Percentiles rank a stretch among this genome's conserved stretches.
Conservation (phyloP, 2,329 filamentous ascomycete genomes). For the Pochonia chlamydosporia region DNA sequence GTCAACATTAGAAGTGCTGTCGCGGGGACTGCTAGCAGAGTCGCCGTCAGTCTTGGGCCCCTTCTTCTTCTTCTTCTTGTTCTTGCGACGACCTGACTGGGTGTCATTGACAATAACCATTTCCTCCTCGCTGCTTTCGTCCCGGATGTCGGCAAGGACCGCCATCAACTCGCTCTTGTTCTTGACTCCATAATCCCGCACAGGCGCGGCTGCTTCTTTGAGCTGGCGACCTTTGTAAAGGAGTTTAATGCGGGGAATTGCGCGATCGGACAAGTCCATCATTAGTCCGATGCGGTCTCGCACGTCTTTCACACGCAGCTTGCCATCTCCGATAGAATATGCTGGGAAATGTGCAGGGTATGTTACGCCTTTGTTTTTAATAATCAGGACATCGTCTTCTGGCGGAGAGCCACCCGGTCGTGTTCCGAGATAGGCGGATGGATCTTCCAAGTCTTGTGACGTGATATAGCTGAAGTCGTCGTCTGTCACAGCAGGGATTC, state of each 20-base stretch:
- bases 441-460: constrained; percentile 60
- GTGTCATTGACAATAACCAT: constrained; percentile 34
- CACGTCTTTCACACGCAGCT: constrained; percentile 61
- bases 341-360: constrained; percentile 70
- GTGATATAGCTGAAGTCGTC: constrained; percentile 80
- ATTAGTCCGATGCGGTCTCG: constrained; percentile 61
- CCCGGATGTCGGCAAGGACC: constrained; percentile 33
- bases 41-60: constrained; percentile 33
- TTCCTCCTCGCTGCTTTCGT: constrained; percentile 32
- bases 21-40: constrained; percentile 37
- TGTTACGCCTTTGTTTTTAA: constrained; percentile 61
- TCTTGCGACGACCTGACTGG: constrained; percentile 31
- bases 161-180: constrained; percentile 55
- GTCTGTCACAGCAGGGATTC: constrained; percentile 60
- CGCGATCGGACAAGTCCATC: constrained; percentile 53
- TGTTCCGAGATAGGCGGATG: constrained; percentile 18
- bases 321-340: constrained; percentile 69
- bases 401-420: constrained; percentile 12
- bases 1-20: constrained; percentile 36
- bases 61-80: constrained; percentile 37
- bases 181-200: constrained; percentile 56
- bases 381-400: constrained; percentile 65
- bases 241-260: constrained; percentile 53
- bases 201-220: constrained; percentile 54
- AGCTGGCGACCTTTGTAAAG: constrained; percentile 69